phyloP scores from a whole-genome alignment of 768 basidiomycete genomes.

The Guyanaporus albipodus region DNA sequence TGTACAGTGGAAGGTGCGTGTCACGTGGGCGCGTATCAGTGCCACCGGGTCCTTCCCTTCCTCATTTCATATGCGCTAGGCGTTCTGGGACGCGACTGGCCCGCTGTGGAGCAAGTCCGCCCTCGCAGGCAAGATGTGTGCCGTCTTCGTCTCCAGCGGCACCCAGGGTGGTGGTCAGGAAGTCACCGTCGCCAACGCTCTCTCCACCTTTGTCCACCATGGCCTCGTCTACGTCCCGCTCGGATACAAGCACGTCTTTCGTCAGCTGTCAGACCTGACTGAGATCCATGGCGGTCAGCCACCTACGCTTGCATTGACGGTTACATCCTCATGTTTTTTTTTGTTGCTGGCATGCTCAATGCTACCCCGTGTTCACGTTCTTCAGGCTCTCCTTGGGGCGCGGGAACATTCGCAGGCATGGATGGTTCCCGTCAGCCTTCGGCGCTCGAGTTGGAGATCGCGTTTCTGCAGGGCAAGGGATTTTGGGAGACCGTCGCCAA shows the following conservation, averaged over 20 bases:
- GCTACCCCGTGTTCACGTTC: neutral
- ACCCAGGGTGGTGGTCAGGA: conserved; percentile 49
- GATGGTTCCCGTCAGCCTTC: conserved; percentile 60
- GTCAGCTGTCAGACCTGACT: conserved; percentile 36
- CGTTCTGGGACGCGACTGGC: conserved; percentile 51
- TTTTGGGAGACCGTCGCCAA: conserved; percentile 50
- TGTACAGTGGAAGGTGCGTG: conserved; percentile 55
- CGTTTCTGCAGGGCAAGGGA: conserved; percentile 50
- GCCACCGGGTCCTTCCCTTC: no score
- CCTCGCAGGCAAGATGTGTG: conserved; percentile 44
- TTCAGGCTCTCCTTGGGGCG: conserved; percentile 79
- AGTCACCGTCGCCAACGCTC: conserved; percentile 32
- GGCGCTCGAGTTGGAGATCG: conserved; percentile 53
- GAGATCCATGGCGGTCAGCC: conserved; percentile 51
- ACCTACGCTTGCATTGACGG: no score
- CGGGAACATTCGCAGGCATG: conserved; percentile 59
- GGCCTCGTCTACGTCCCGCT: conserved; percentile 52
- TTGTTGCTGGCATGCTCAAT: neutral
- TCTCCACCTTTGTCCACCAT: conserved; percentile 53
- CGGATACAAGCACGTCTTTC: conserved; percentile 44
- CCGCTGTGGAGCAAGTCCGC: conserved; percentile 41
- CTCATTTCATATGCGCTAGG: conserved; percentile 21
- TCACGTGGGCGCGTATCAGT: conserved; percentile 17
- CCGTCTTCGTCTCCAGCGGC: conserved; percentile 44
- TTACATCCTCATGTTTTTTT: no score